phyloP scores from a whole-genome alignment of 108 stramenopile genomes.

The Craspedostauros australis region DNA sequence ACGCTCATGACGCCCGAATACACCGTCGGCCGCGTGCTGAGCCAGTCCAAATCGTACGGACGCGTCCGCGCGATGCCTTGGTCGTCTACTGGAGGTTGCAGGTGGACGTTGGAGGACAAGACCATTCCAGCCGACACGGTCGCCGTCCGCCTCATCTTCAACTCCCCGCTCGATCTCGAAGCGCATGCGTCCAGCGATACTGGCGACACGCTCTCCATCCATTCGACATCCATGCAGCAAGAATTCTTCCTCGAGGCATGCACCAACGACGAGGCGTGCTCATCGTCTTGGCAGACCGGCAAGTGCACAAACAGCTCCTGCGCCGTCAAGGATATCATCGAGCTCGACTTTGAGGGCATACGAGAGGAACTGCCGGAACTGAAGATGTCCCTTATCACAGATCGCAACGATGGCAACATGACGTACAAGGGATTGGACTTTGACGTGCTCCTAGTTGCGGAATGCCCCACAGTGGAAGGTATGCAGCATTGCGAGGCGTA shows the following conservation, averaged over 20 bases:
- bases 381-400: neutral
- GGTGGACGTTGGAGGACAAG: neutral
- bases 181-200: neutral
- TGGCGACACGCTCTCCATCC: constrained; percentile 6
- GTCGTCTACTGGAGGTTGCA: neutral
- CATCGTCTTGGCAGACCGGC: constrained; percentile 2
- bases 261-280: neutral
- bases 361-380: no score
- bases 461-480: neutral
- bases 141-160: neutral
- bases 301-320: neutral
- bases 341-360: neutral
- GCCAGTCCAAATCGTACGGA: neutral
- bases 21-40: constrained; percentile 1
- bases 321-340: neutral
- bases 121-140: neutral
- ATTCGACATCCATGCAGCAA: neutral
- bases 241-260: constrained; percentile 2
- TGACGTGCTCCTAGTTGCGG: constrained; percentile 1
- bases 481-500: neutral
- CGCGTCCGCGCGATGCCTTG: neutral
- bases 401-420: neutral
- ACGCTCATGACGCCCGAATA: neutral
- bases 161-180: constrained; percentile 1
- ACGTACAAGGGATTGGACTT: neutral